A percentile compares a stretch with the other conserved stretches of the same genome.
Conservation (phyloP, 805 yeast species). For the Pichia eremophila region DNA sequence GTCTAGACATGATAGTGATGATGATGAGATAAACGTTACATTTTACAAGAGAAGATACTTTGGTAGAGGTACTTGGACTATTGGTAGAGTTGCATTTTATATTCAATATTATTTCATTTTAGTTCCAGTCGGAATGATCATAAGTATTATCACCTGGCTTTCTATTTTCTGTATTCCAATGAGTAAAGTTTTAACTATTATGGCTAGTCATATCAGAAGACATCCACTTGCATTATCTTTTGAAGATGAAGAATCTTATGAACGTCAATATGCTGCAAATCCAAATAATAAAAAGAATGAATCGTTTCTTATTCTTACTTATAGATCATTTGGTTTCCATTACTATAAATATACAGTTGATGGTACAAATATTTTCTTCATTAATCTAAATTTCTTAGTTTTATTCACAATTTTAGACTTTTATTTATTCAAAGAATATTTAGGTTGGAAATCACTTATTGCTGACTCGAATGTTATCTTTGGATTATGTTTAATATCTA, state of each 20-base stretch:
- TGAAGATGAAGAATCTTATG: conserved; percentile 47
- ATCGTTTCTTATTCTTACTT: conserved; percentile 74
- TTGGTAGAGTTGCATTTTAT: conserved; percentile 74
- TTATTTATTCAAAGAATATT: conserved; percentile 45
- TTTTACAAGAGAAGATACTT: conserved; percentile 44
- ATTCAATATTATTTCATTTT: conserved; percentile 56
- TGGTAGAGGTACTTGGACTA: conserved; percentile 88
- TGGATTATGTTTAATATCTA: conserved; percentile 67
- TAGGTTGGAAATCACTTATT: conserved; percentile 30
- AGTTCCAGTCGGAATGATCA: conserved; percentile 52
- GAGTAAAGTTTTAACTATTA: conserved; percentile 65
- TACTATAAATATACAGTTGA: conserved; percentile 94
- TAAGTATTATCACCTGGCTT: conserved; percentile 66
- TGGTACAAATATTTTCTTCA: conserved; percentile 88
- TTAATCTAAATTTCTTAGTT: conserved; percentile 74
- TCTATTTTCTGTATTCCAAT: conserved; percentile 86
- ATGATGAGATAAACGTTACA: conserved; percentile 21
- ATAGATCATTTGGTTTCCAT: conserved; percentile 84
- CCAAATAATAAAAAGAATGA: conserved; percentile 33
- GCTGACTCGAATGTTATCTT: conserved; percentile 64
- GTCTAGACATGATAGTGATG: conserved; percentile 8
- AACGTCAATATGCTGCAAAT: conserved; percentile 12
- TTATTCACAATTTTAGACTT: conserved; percentile 75
- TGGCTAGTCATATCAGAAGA: conserved; percentile 70
- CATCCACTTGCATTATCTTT: conserved; percentile 87